phyloP scores from a whole-genome alignment of 1,284 basidiomycete genomes.

The Somion occarium region DNA sequence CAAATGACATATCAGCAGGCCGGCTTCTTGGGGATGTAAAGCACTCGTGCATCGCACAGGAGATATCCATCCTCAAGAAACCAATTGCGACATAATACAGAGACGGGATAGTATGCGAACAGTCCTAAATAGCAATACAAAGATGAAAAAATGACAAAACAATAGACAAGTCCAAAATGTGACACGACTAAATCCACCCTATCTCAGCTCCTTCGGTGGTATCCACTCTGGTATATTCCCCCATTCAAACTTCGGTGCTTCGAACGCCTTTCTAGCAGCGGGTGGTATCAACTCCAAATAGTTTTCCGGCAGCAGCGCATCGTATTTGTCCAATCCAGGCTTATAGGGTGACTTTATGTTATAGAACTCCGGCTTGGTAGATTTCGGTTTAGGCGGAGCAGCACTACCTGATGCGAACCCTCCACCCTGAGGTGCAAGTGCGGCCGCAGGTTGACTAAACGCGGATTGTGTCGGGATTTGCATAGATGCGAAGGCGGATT shows the following conservation, averaged over 20 bases:
- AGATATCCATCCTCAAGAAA: no score
- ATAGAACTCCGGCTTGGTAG: slow-evolving; percentile 39
- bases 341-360: slow-evolving; percentile 32
- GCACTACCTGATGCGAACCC: slow-evolving; percentile 7
- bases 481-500: slow-evolving; percentile 24
- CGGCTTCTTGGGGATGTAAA: no score
- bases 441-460: slow-evolving; percentile 11
- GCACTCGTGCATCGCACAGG: no score
- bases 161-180: no score
- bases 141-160: no score
- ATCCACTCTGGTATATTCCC: slow-evolving; percentile 74
- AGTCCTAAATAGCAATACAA: no score
- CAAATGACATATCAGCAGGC: no score
- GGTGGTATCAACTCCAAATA: slow-evolving; percentile 52
- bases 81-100: no score
- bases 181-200: no score
- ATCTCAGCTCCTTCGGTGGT: slow-evolving; percentile 69
- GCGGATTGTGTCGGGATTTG: slow-evolving; percentile 13
- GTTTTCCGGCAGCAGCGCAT: slow-evolving; percentile 50
- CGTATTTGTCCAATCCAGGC: slow-evolving; percentile 51
- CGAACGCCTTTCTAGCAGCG: slow-evolving; percentile 55
- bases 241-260: slow-evolving; percentile 60
- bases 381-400: slow-evolving; percentile 10
- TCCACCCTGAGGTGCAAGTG: slow-evolving; percentile 2
- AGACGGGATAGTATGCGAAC: no score